Conservation (phyloP, 805 yeast genomes). For the Wickerhamomyces bisporus region DNA sequence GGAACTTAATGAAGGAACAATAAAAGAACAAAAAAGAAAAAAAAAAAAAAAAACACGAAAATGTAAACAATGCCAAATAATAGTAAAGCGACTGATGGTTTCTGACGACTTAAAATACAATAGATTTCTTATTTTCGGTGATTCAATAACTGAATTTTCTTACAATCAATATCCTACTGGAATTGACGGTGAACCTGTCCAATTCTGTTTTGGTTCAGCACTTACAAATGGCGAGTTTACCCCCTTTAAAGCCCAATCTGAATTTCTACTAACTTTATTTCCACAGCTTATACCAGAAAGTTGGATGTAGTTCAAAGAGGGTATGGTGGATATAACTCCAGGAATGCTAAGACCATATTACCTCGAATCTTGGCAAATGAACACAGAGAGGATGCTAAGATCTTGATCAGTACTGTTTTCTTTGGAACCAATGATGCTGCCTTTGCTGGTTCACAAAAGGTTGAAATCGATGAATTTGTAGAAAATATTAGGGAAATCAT, state of each 20-base stretch:
- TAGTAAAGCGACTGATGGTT: too few relatives aligned
- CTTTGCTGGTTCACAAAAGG: slow-evolving; percentile 38
- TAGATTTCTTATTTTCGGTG: slow-evolving; percentile 62
- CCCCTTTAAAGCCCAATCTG: too few relatives aligned
- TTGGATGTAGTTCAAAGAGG: slow-evolving; percentile 74
- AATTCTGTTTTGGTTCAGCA: slow-evolving; percentile 49
- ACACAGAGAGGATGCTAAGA: slow-evolving; percentile 30
- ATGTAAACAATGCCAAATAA: too few relatives aligned
- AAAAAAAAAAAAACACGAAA: not conserved
- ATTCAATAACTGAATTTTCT: slow-evolving; percentile 60
- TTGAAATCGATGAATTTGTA: slow-evolving; percentile 44
- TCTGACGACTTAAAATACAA: slow-evolving; percentile 9
- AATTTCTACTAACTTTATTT: not conserved
- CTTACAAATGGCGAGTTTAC: slow-evolving; percentile 28
- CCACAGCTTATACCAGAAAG: slow-evolving; percentile 45
- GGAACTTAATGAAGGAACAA: too few relatives aligned
- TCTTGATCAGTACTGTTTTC: slow-evolving; percentile 50
- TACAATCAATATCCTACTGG: slow-evolving; percentile 30
- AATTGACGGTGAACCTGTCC: slow-evolving; percentile 13
- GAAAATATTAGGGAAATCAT: slow-evolving; percentile 44
- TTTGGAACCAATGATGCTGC: slow-evolving; percentile 81
- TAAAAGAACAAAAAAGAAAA: too few relatives aligned
- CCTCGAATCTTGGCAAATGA: slow-evolving; percentile 49
- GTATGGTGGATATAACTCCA: slow-evolving; percentile 67
- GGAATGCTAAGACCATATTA: slow-evolving; percentile 48